These are phyloP conservation scores for Suillus placidus DNA, from an alignment of 768 basidiomycete genomes.

Conservation along the genomic window DNA sequence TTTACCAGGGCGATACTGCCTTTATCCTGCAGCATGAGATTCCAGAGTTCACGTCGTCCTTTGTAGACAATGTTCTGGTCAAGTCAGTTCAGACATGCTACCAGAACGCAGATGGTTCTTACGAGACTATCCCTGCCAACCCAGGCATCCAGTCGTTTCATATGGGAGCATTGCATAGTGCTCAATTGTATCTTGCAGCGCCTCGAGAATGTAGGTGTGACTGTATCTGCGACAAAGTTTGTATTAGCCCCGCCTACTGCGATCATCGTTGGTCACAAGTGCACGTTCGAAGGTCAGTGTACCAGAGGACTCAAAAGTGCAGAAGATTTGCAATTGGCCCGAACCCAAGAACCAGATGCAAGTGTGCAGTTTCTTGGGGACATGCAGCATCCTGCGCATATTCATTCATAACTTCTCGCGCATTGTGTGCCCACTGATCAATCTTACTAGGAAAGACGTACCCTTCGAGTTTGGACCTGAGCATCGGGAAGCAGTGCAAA, in stretches of 20 bases:
- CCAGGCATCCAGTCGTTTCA: too few relatives aligned
- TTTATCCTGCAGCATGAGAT: conserved; percentile 44
- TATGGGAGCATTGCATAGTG: too few relatives aligned
- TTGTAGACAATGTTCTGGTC: conserved; percentile 43
- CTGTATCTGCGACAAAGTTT: conserved; percentile 41
- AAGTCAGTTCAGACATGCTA: conserved; percentile 36
- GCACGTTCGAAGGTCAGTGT: conserved; percentile 37
- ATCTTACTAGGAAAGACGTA: conserved; percentile 29
- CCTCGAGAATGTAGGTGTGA: conserved; percentile 40
- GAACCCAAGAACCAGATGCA: conserved; percentile 12
- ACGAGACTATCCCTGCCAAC: too few relatives aligned
- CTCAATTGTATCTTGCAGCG: too few relatives aligned
- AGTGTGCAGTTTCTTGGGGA: conserved; percentile 33
- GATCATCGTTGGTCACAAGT: conserved; percentile 40
- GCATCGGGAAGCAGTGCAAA: too few relatives aligned
- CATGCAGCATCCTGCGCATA: conserved; percentile 24
- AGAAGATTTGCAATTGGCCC: conserved; percentile 36
- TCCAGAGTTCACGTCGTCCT: conserved; percentile 37
- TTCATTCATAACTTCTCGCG: conserved; percentile 34
- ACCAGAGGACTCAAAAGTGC: conserved; percentile 29
- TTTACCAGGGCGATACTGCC: conserved; percentile 43
- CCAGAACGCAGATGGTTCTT: too few relatives aligned
- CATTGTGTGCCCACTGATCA: conserved; percentile 23
- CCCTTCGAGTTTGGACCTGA: conserved; percentile 25
- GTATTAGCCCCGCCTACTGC: too few relatives aligned